Evolutionary conservation across 768 basidiomycete genomes (phyloP), one percentile per base, ranked within the genome.

Genomic region (Chiua virens): DNA sequence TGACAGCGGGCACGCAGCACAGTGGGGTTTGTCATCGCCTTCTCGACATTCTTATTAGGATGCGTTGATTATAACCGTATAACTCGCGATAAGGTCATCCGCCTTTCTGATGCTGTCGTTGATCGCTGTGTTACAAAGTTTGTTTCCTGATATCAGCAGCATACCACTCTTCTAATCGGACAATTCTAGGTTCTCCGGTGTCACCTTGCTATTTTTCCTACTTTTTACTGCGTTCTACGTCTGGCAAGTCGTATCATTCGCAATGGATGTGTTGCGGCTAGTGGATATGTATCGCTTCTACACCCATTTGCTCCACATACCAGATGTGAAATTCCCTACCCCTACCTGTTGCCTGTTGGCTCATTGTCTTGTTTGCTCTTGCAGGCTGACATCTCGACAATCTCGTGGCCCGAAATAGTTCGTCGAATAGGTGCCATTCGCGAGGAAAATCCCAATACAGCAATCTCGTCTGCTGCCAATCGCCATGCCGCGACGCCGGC

Each of bases 341-440:
- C 18, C 21, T 43, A 18, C 39, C 18, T 21, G 11, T 38, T 36
- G 30, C 49, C 9, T 23, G 11, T 14, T 17, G 22, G 34, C 58
- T 67, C 14, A 69, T 53, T 17, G n/a, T 28, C 14, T 42, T 34
- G 11, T 50, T 48, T 47, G n/a, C 34, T n/a, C 13, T 22, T 38
- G n/a, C 66, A 98, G 96, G 89, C 85, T 44, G 97, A 99, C 69
- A 95, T 99, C 40, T 92, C 94, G 72, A 98, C 97, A 1, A 93
- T 98, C 36, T 87, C 95, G 0, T 99, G 97, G 97, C 85, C 90
- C 0, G 91, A 93, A 63, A 81, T 99, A 36, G 97, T 99, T 45
- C 80, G 89, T 17, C 82, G 94, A 30, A 93, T 99, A 50, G 85
- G 85, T 13, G 76, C 85, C 6, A 95, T 99, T 46, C 84, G 95